phyloP scores from a whole-genome alignment of 257 asterid genomes.

The Gynochthodes officinalis region DNA sequence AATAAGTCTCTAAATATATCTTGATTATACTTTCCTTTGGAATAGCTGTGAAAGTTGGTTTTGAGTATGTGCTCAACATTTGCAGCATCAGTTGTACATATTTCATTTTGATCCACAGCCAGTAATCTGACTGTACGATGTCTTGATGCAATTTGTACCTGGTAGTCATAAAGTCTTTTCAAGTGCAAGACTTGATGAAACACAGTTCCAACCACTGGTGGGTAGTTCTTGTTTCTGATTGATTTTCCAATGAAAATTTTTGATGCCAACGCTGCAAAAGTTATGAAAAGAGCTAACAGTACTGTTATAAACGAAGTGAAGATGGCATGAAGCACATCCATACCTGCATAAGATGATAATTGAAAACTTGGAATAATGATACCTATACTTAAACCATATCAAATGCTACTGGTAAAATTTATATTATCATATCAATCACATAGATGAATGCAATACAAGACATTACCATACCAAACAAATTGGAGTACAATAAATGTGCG shows the following conservation, averaged over 20 bases:
- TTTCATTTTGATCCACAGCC: conserved; percentile 49
- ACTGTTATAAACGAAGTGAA: neutral
- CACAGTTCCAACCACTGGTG: conserved; percentile 67
- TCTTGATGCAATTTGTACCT: conserved; percentile 32
- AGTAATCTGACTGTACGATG: conserved; percentile 46
- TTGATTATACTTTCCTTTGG: conserved; percentile 48
- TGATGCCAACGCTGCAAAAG: conserved; percentile 20
- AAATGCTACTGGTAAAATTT: no score
- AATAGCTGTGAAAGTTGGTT: conserved; percentile 45
- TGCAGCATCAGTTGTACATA: conserved; percentile 48
- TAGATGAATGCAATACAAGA: no score
- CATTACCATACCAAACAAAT: no score
- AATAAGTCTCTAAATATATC: conserved; percentile 45
- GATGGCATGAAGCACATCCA: conserved; percentile 30
- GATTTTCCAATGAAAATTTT: conserved; percentile 48
- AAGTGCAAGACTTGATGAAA: conserved; percentile 56
- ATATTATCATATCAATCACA: no score
- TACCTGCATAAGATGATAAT: conserved; percentile 11
- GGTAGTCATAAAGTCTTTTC: conserved; percentile 51
- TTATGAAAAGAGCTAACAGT: neutral
- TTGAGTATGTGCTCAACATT: conserved; percentile 62
- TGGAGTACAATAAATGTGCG: no score
- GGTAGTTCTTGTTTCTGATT: conserved; percentile 33
- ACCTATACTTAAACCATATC: no score
- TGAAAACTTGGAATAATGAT: neutral